Percentiles rank a stretch among this genome's conserved stretches.
Evolutionary conservation across 2,329 filamentous ascomycete genomes (phyloP).

Genomic region (Alternaria sp.): DNA sequence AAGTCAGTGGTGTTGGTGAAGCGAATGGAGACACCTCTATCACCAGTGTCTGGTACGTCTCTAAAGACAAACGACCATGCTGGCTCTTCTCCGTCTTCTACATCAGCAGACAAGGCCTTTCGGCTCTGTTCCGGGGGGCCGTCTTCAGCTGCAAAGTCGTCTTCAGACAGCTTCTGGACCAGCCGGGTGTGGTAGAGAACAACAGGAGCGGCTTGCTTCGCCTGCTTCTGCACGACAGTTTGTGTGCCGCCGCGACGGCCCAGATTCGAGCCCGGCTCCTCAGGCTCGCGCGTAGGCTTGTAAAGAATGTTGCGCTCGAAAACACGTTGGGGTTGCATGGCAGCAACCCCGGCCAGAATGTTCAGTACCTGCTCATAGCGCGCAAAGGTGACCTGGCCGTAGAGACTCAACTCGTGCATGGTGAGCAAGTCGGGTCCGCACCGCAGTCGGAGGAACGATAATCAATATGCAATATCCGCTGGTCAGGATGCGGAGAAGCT

Average conservation of each 20-base stretch:
- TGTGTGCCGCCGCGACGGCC: conserved; percentile 50
- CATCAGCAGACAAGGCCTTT: conserved; percentile 33
- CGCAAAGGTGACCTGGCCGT: conserved; percentile 64
- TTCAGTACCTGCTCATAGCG: conserved; percentile 69
- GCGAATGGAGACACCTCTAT: conserved; percentile 63
- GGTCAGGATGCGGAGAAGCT: conserved; percentile 32
- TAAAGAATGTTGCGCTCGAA: conserved; percentile 67
- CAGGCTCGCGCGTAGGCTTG: conserved; percentile 61
- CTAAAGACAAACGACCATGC: conserved; percentile 53
- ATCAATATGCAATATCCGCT: conserved; percentile 40
- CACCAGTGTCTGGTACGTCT: conserved; percentile 59
- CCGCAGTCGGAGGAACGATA: conserved; percentile 22
- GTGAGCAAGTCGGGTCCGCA: conserved; percentile 26
- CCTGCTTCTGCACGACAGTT: conserved; percentile 42
- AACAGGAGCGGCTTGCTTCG: conserved; percentile 51
- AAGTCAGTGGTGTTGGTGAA: conserved; percentile 60
- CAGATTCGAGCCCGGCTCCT: conserved; percentile 50
- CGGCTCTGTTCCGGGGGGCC: conserved; percentile 16
- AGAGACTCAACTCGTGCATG: conserved; percentile 71
- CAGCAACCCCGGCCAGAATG: conserved; percentile 68
- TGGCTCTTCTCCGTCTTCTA: conserved; percentile 36
- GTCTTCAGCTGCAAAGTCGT: conserved; percentile 45
- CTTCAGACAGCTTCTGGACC: conserved; percentile 54
- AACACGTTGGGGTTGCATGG: conserved; percentile 65
- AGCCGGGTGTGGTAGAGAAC: conserved; percentile 64